Evolutionary conservation across 306 rosid species (phyloP).

Genomic region (Glycyrrhiza uralensis): DNA sequence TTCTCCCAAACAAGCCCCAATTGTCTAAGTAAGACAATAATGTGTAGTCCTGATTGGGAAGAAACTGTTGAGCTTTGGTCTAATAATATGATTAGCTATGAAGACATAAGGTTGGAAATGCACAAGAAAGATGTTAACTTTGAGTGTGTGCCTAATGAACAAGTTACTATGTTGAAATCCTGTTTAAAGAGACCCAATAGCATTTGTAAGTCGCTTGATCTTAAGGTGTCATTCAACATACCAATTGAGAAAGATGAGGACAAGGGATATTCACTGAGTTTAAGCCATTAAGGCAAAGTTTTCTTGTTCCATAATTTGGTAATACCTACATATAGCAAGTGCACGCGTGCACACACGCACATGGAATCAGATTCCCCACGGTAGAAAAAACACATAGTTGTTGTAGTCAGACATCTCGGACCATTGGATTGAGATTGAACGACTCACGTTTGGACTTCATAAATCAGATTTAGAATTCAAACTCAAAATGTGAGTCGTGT

Average conservation of each 20-base stretch:
- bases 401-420: too few relatives aligned
- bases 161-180: conserved; percentile 31
- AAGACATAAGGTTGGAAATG: background rate
- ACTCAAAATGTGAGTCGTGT: too few relatives aligned
- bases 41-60: too few relatives aligned
- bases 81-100: background rate
- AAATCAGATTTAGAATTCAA: too few relatives aligned
- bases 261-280: background rate
- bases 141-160: conserved; percentile 6
- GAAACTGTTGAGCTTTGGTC: background rate
- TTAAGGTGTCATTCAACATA: conserved; percentile 40
- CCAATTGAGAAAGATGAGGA: background rate
- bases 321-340: too few relatives aligned
- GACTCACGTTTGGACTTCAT: too few relatives aligned
- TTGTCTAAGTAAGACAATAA: background rate
- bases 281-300: too few relatives aligned
- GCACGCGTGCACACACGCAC: too few relatives aligned
- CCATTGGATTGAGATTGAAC: too few relatives aligned
- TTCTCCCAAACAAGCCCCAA: background rate
- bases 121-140: conserved; percentile 3
- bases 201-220: conserved; percentile 27
- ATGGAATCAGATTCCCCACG: too few relatives aligned
- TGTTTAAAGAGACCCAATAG: conserved; percentile 50
- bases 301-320: too few relatives aligned
- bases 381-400: too few relatives aligned